These are phyloP conservation scores for Populus hybrid DNA, from an alignment of 441 rosid genomes.

Conservation along the genomic window DNA sequence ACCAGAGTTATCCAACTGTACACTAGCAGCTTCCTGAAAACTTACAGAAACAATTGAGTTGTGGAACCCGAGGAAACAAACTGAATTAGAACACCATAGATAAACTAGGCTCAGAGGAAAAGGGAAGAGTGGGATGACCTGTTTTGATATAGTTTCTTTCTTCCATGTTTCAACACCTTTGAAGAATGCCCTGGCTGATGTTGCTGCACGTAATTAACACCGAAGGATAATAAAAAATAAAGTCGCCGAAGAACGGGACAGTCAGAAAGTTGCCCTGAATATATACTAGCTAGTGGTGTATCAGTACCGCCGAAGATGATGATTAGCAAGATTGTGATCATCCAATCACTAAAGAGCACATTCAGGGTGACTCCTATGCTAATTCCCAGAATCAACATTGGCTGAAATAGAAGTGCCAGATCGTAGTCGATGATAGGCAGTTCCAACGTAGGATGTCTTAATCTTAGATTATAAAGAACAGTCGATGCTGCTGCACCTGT, in stretches of 20 bases:
- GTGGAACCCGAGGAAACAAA: not conserved
- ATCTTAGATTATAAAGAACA: conserved; percentile 49
- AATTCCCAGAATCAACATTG: conserved; percentile 61
- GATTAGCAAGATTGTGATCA: conserved; percentile 55
- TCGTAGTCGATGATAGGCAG: conserved; percentile 57
- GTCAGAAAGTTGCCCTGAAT: not conserved
- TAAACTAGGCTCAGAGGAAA: not conserved
- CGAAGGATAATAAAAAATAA: not conserved
- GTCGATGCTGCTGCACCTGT: conserved; percentile 60
- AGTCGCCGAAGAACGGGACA: not conserved
- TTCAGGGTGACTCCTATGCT: conserved; percentile 62
- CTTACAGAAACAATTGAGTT: not conserved
- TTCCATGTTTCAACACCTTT: conserved; percentile 64
- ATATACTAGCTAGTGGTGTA: not conserved
- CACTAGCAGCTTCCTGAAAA: no score
- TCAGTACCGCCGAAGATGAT: conserved; percentile 42
- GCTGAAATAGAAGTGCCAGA: conserved; percentile 60
- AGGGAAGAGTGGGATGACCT: conserved; percentile 20
- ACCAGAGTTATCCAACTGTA: conserved; percentile 6
- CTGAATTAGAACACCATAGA: not conserved
- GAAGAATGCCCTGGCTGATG: conserved; percentile 46
- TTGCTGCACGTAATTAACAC: conserved; percentile 26
- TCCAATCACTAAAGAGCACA: conserved; percentile 60
- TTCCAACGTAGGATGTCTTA: conserved; percentile 61
- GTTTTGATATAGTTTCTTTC: conserved; percentile 44